Base-by-base conservation (phyloP, 2,329 filamentous ascomycete genomes). In the Cryphonectria japonica region DNA sequence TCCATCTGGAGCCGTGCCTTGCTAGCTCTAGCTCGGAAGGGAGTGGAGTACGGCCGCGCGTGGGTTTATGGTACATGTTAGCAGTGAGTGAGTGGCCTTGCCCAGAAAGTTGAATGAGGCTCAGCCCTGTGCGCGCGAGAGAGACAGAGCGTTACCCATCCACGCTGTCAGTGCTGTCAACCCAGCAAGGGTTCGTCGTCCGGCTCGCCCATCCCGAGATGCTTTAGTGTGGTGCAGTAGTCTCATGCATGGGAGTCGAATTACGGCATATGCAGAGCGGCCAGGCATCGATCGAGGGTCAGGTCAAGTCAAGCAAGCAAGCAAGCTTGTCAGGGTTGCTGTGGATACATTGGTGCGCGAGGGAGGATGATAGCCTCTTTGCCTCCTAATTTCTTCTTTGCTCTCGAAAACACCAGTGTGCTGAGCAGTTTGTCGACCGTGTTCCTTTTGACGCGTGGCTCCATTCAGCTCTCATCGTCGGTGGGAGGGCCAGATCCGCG, bases 191-290 rank as follows among this genome's bases (percentile, higher is more conserved):
- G 59, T 39, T 61, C 19, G 46, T 50, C 59, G 59, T 61, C 59
- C 34, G 59, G 59, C 59, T 39, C 16, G 59, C 32, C 29, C 63
- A 34, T 65, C 43, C 43, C 41, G 63, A 52, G 41, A 11, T 50
- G 43, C 43, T 41, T 52, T 65, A 65, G 63, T 41, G 63, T 14
- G 22, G 52, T 65, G 63, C 63, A 50, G 26, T 39, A 34, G n/a
- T 37, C 57, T 22, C 57, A 60, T 19, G 57, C 57, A 37, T n/a
- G 62, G n/a, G n/a, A 39, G 60, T 63, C 60, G n/a, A 63, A 19
- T 26, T 14, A 64, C n/a, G 26, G 61, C 61, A 64, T 63, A 63
- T 63, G 61, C 61, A 63, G 26, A 41, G 37, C 61, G 37, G 61
- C 61, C n/a, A 26, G 61, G 9, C 61, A 26, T 64, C 41, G 34